phyloP scores from a whole-genome alignment of 108 stramenopile genomes.

The Nitzschia putrida region DNA sequence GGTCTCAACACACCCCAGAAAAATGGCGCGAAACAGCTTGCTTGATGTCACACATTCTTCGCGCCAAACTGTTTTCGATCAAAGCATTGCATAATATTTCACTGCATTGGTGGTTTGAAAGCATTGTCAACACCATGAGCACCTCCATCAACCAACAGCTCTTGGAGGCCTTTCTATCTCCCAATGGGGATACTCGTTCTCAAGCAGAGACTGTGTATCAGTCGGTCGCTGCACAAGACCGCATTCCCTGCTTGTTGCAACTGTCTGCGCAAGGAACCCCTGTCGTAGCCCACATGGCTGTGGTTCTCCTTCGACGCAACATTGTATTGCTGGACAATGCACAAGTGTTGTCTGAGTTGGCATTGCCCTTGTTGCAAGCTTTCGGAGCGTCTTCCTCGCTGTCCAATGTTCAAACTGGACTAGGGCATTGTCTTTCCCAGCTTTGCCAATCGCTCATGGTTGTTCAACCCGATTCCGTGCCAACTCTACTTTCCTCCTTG shows the following conservation, averaged over 20 bases:
- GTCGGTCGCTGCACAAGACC: constrained; percentile 20
- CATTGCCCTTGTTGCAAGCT: constrained; percentile 40
- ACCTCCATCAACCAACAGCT: constrained; percentile 21
- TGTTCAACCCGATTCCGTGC: constrained; percentile 16
- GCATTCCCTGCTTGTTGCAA: constrained; percentile 31
- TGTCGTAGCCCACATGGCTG: constrained; percentile 27
- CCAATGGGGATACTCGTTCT: constrained; percentile 22
- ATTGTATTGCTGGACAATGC: constrained; percentile 43
- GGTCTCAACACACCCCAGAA: too few species aligned
- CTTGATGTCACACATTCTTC: too few species aligned
- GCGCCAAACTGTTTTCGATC: too few species aligned
- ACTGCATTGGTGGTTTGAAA: too few species aligned
- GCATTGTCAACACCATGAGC: too few species aligned
- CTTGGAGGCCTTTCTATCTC: constrained; percentile 30
- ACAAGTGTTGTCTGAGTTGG: constrained; percentile 45
- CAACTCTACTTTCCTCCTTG: constrained; percentile 15
- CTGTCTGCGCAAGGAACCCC: background rate
- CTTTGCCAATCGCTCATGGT: constrained; percentile 36
- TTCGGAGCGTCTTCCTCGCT: constrained; percentile 8
- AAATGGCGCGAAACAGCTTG: too few species aligned
- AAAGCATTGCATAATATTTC: too few species aligned
- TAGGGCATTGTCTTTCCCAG: constrained; percentile 69
- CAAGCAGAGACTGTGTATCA: constrained; percentile 41
- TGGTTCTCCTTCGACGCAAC: constrained; percentile 66
- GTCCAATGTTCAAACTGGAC: constrained; percentile 1